Percentiles rank a stretch among this genome's conserved stretches.
phyloP scores from a whole-genome alignment of 139 green algal species.

The Tetradesmus obliquus region DNA sequence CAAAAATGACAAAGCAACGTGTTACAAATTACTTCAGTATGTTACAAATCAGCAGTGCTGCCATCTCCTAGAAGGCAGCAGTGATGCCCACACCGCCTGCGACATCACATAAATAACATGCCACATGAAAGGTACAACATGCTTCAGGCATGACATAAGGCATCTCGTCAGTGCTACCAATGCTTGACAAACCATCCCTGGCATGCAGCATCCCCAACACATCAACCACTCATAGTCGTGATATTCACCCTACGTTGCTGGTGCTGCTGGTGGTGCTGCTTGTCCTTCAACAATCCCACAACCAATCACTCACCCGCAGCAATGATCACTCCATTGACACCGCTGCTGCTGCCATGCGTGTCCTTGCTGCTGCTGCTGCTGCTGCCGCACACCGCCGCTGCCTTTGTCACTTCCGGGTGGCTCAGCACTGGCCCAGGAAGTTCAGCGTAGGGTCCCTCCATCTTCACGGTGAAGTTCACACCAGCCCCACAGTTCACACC shows the following conservation, averaged over 20 bases:
- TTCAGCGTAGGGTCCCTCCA: constrained; percentile 41
- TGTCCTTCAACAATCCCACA: background rate
- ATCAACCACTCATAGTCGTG: background rate
- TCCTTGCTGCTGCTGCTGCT: constrained; percentile 5
- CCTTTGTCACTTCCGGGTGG: constrained; percentile 23
- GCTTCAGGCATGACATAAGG: too few species aligned
- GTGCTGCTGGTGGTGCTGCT: constrained; percentile 13
- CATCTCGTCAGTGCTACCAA: background rate
- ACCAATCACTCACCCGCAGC: background rate
- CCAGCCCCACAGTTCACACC: background rate
- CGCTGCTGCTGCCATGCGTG: background rate
- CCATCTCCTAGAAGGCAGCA: constrained; percentile 19
- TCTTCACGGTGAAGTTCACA: constrained; percentile 16
- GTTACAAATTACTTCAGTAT: background rate
- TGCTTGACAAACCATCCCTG: background rate
- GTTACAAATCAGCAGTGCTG: background rate
- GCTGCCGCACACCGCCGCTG: background rate
- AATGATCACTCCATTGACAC: background rate
- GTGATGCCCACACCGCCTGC: constrained; percentile 27
- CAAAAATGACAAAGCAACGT: background rate
- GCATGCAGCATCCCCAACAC: background rate
- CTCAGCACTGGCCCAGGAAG: constrained; percentile 28
- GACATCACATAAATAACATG: too few species aligned
- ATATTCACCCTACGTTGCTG: background rate
- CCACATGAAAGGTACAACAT: too few species aligned